These are phyloP conservation scores for Termitomyces sp. DNA, from an alignment of 768 basidiomycete genomes.

Conservation along the genomic window DNA sequence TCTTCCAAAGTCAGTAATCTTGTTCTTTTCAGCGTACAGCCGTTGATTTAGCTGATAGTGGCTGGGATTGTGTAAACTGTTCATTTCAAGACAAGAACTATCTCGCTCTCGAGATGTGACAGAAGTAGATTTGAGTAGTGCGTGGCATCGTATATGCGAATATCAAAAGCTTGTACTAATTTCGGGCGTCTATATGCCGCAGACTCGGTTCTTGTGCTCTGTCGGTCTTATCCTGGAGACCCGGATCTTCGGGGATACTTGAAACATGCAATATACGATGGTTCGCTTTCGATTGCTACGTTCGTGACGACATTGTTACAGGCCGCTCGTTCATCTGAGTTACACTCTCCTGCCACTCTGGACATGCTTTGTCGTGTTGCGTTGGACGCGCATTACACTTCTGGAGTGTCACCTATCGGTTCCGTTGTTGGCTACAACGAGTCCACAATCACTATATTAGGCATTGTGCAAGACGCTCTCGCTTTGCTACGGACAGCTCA, in stretches of 20 bases:
- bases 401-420: constrained; percentile 44
- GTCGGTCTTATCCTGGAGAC: constrained; percentile 65
- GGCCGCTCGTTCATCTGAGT: constrained; percentile 56
- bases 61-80: constrained; percentile 58
- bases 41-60: constrained; percentile 37
- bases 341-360: constrained; percentile 61
- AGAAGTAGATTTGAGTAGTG: constrained; percentile 61
- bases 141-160: constrained; percentile 16
- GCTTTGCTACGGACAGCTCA: constrained; percentile 53
- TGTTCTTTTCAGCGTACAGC: not conserved
- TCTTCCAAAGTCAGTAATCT: constrained; percentile 47
- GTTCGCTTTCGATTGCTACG: constrained; percentile 48
- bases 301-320: constrained; percentile 65
- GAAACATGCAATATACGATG: constrained; percentile 48
- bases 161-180: not conserved
- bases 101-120: constrained; percentile 34
- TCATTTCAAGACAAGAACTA: constrained; percentile 43
- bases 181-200: not conserved
- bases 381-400: constrained; percentile 57
- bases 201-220: constrained; percentile 71
- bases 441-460: constrained; percentile 41
- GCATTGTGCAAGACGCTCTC: constrained; percentile 55
- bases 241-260: constrained; percentile 63
- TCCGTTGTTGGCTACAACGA: constrained; percentile 49
- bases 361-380: constrained; percentile 64